Evolutionary conservation across 2,329 filamentous ascomycete genomes (phyloP), one percentile per base, ranked within the genome.

Genomic region (Colletotrichum tabaci): DNA sequence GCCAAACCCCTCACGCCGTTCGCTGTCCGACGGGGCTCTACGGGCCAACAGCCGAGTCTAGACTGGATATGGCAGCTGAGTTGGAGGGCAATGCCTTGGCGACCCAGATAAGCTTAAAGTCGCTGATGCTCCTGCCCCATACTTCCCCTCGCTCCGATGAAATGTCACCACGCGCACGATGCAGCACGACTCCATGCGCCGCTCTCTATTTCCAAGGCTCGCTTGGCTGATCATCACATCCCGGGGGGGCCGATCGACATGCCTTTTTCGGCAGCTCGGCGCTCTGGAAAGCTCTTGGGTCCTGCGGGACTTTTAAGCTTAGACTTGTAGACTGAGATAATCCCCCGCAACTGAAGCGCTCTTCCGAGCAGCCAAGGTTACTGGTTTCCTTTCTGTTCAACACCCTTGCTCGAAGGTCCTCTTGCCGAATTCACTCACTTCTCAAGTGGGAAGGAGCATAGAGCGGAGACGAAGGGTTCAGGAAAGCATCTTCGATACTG

Each of bases 11-110:
- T 58, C 56, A 18, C 10, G n/a, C 21, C 44, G 26, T 30, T 30
- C 26, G 56, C 23, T 16, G 58, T 15, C 1, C 26, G 26, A 61
- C n/a, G 57, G 49, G 52, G 52, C 52, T 38, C 46, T 63, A 71
- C 69, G 63, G 42, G 47, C 69, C 46, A 68, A 71, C 69, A 68
- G 42, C 58, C 69, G 69, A 68, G 47, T 42, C 69, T 69, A 69
- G 13, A 23, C 69, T 71, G 52, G 2, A 69, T 42, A 1, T 12
- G 69, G 69, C 58, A 68, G 65, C 47, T 68, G 40, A 8, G 8
- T 42, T 42, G 38, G 15, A 58, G 26, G 16, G 23, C 38, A 18
- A 16, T 5, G 23, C 16, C 69, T 71, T 71, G 69, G 69, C 69
- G 46, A 18, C 65, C 53, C 65, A 58, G 60, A 60, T 71, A 69